Conservation (phyloP, 805 yeast genomes). For the Ogataea methylovora region DNA sequence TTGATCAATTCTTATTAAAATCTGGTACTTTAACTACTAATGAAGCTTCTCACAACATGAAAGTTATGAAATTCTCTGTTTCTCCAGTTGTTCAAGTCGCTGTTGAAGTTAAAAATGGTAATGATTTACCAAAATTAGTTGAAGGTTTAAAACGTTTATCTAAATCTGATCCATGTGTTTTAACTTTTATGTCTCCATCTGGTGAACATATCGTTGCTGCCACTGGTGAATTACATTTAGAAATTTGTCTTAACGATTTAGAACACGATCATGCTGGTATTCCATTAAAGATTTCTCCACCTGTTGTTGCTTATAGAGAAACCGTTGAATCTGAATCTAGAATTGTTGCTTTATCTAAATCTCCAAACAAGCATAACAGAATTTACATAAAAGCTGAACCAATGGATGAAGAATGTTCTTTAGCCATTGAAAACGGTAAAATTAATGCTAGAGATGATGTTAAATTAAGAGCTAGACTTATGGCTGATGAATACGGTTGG, state of each 20-base stretch:
- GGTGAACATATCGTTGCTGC: slow-evolving; percentile 99
- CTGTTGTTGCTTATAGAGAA: slow-evolving; percentile 98
- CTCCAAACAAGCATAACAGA: slow-evolving; percentile 99
- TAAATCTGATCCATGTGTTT: slow-evolving; percentile 99
- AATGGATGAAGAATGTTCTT: slow-evolving; percentile 83
- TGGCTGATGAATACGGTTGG: slow-evolving; percentile 99
- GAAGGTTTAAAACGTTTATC: slow-evolving; percentile 99
- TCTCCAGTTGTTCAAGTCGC: slow-evolving; percentile 99
- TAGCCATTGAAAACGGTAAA: slow-evolving; percentile 90
- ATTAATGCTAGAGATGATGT: slow-evolving; percentile 94
- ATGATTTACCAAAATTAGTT: slow-evolving; percentile 98
- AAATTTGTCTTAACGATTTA: slow-evolving; percentile 92
- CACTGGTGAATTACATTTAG: slow-evolving; percentile 99
- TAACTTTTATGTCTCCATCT: slow-evolving; percentile 77
- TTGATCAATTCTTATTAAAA: slow-evolving; percentile 98
- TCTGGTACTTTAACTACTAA: slow-evolving; percentile 98
- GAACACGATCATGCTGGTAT: slow-evolving; percentile 99
- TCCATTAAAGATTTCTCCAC: slow-evolving; percentile 96
- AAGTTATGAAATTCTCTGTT: slow-evolving; percentile 99
- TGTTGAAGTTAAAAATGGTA: slow-evolving; percentile 99
- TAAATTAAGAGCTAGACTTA: slow-evolving; percentile 97
- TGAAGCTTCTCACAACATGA: slow-evolving; percentile 97
- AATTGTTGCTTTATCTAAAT: slow-evolving; percentile 94
- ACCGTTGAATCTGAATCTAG: slow-evolving; percentile 91
- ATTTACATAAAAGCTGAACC: slow-evolving; percentile 97